Conservation (phyloP, 2,329 filamentous ascomycete genomes). For the Botrytis cinerea region DNA sequence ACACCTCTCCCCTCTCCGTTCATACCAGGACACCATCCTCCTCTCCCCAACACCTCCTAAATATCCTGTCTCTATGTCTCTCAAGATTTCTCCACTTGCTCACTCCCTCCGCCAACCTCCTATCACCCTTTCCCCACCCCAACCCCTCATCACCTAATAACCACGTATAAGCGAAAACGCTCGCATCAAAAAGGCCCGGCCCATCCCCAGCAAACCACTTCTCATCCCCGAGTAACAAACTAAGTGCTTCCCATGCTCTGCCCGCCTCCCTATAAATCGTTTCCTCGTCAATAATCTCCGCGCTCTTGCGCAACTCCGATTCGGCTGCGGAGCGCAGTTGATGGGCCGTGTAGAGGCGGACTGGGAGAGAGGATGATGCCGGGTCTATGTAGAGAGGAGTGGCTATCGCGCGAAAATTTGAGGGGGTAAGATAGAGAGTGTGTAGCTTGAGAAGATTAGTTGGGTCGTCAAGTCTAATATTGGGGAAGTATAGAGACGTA, state of each 20-base stretch:
- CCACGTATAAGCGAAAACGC: constrained; percentile 87
- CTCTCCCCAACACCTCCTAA: constrained; percentile 43
- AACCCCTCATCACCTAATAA: constrained; percentile 65
- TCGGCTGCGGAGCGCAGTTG: constrained; percentile 74
- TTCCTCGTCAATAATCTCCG: constrained; percentile 56
- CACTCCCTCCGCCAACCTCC: constrained; percentile 56
- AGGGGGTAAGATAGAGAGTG: constrained; percentile 72
- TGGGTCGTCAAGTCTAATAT: background rate
- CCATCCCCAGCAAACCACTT: constrained; percentile 54
- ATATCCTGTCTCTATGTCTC: constrained; percentile 61
- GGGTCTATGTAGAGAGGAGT: constrained; percentile 71
- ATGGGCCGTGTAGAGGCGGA: constrained; percentile 62
- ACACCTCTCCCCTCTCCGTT: background rate
- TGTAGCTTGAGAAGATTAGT: constrained; percentile 59
- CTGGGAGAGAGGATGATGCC: constrained; percentile 58
- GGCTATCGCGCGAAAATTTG: constrained; percentile 67
- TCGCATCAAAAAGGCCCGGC: constrained; percentile 82
- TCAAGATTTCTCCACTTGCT: constrained; percentile 62
- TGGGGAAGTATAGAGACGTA: constrained; percentile 44
- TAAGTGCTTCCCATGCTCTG: constrained; percentile 63
- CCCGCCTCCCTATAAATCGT: constrained; percentile 61
- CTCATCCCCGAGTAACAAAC: constrained; percentile 57
- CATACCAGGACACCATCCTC: constrained; percentile 46
- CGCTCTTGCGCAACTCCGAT: constrained; percentile 68
- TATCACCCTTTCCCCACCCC: constrained; percentile 61